Base-by-base conservation (phyloP, 2,329 filamentous ascomycete genomes). In the Penicillium sp. region DNA sequence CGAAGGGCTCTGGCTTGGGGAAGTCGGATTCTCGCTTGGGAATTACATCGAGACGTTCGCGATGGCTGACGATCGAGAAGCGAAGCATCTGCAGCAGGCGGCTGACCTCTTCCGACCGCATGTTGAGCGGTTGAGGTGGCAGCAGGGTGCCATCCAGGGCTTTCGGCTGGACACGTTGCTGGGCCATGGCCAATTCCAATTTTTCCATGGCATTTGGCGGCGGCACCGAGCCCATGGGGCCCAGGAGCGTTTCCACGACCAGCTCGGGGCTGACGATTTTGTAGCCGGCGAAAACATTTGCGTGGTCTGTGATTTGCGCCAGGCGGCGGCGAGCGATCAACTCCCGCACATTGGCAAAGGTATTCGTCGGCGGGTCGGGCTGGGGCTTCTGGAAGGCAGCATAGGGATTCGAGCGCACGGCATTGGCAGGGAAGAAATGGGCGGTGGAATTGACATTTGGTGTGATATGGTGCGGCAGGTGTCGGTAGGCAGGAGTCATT, bases 261-360 rank as follows among this genome's bases (percentile, higher is more conserved):
- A 75, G 65, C 63, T 76, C 72, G 49, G 74, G 70, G 58, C 72
- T 68, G 57, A 75, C 73, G 60, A 76, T 75, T 47, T 65, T 74
- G 59, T 76, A 75, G 46, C 73, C 73, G 56, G 73, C 73, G 56
- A 74, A 73, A 24, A 73, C 66, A 66, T 76, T 76, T 64, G 73
- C 72, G 68, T 76, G 74, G 58, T 76, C 73, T 63, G 72, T 74
- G 58, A 76, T 76, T 59, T 75, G 73, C 47, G 68, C 70, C 60
- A 76, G 62, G 35, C 73, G 71, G 24, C 72, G 72, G 24, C 73
- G 74, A 61, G 73, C 71, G 53, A 73, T 72, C 54, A 74, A 65
- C 61, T 74, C 71, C 52, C 71, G 68, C 47, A 74, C 70, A 61
- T 71, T 73, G 67, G 70, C 70, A 65, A 72, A 71, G 61, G 70